Conservation (phyloP, 169 alveolate species). For the Plasmodium cynomolgi region DNA sequence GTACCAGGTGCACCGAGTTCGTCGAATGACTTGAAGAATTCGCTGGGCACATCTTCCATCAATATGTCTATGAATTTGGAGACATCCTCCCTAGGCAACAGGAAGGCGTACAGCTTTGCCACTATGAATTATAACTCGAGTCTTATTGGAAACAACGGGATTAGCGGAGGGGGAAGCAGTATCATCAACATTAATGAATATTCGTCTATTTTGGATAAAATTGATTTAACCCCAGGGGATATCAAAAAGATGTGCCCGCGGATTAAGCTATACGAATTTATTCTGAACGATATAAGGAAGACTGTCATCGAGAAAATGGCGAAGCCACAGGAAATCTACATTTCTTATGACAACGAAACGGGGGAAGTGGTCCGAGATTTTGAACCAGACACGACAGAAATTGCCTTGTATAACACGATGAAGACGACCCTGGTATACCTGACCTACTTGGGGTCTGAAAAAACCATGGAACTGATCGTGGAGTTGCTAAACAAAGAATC, state of each 20-base stretch:
- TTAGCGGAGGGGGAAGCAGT: neutral
- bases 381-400: slow-evolving; percentile 95
- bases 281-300: slow-evolving; percentile 71
- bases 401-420: slow-evolving; percentile 96
- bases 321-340: slow-evolving; percentile 95
- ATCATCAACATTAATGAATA: slow-evolving; percentile 51
- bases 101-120: slow-evolving; percentile 69
- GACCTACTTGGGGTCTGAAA: slow-evolving; percentile 95
- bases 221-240: slow-evolving; percentile 59
- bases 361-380: slow-evolving; percentile 92
- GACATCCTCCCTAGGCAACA: slow-evolving; percentile 1
- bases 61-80: neutral
- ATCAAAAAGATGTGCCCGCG: slow-evolving; percentile 64
- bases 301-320: slow-evolving; percentile 94
- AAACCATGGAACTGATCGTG: slow-evolving; percentile 94
- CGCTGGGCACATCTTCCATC: neutral
- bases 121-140: slow-evolving; percentile 22
- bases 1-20: slow-evolving; percentile 26
- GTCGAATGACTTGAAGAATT: slow-evolving; percentile 18
- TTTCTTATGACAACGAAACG: slow-evolving; percentile 92
- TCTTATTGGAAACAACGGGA: neutral
- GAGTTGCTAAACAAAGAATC: slow-evolving; percentile 91
- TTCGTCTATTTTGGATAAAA: slow-evolving; percentile 63
- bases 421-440: slow-evolving; percentile 94
- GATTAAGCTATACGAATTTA: slow-evolving; percentile 61